phyloP scores from a whole-genome alignment of 331 rosid species.

The Pyracantha coccinea region DNA sequence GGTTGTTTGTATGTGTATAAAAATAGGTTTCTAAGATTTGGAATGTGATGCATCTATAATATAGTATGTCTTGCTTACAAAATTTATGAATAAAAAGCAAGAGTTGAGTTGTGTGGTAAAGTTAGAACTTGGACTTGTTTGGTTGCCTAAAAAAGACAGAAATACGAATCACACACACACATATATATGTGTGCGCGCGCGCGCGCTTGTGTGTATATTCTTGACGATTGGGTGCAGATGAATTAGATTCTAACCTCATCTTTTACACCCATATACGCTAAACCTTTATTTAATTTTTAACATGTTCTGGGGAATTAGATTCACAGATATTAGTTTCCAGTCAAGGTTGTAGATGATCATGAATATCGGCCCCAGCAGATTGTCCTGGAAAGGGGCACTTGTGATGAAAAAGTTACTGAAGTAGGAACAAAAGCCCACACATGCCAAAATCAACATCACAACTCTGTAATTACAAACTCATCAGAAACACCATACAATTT shows the following conservation, averaged over 20 bases:
- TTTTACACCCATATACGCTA: too few species aligned
- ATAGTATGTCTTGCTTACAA: neutral
- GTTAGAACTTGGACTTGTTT: neutral
- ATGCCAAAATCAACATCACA: too few species aligned
- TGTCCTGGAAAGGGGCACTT: conserved; percentile 62
- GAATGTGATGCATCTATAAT: neutral
- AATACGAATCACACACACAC: too few species aligned
- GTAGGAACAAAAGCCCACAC: too few species aligned
- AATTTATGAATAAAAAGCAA: conserved; percentile 2
- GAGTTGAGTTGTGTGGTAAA: neutral
- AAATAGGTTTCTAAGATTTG: neutral
- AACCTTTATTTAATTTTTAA: too few species aligned
- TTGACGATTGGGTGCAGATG: too few species aligned
- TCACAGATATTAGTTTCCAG: conserved; percentile 35
- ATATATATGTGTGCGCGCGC: too few species aligned
- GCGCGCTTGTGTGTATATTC: neutral
- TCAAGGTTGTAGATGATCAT: conserved; percentile 51
- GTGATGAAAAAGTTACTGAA: conserved; percentile 26
- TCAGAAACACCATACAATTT: too few species aligned
- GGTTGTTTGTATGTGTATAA: neutral
- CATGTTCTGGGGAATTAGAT: conserved; percentile 38
- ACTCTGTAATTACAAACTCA: too few species aligned
- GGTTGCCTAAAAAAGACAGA: neutral
- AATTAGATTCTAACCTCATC: too few species aligned
- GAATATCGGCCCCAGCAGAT: conserved; percentile 88